These are phyloP conservation scores for Withania somnifera DNA, from an alignment of 305 asterid genomes.

Conservation along the genomic window DNA sequence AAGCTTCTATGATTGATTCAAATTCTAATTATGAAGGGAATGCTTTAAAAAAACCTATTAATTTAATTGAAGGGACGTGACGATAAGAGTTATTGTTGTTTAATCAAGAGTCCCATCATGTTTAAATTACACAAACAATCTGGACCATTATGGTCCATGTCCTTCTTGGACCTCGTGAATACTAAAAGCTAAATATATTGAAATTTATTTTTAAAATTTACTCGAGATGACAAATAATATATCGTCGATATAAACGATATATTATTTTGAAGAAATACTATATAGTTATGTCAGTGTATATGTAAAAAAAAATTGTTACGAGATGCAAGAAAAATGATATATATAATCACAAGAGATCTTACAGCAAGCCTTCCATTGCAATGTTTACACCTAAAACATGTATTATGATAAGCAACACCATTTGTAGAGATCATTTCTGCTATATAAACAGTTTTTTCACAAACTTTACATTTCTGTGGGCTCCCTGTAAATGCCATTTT, in stretches of 20 bases:
- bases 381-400: slow-evolving; percentile 15
- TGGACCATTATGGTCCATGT: neutral
- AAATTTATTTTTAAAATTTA: neutral
- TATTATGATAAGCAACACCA: slow-evolving; percentile 14
- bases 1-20: neutral
- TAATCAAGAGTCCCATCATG: neutral
- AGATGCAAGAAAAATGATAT: no score
- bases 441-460: slow-evolving; percentile 25
- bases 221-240: neutral
- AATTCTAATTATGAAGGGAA: no score
- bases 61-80: no score
- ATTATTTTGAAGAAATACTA: no score
- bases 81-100: no score
- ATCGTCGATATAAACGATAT: neutral
- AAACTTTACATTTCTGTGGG: slow-evolving; percentile 23
- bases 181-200: neutral
- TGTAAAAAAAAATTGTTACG: no score
- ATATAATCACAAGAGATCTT: neutral
- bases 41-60: no score
- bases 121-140: no score
- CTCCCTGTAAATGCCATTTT: slow-evolving; percentile 6
- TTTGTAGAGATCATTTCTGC: slow-evolving; percentile 18
- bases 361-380: slow-evolving; percentile 15
- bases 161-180: neutral
- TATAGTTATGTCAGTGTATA: no score